These are phyloP conservation scores for Primulina huaijiensis DNA, from an alignment of 257 asterid species.

Conservation along the genomic window DNA sequence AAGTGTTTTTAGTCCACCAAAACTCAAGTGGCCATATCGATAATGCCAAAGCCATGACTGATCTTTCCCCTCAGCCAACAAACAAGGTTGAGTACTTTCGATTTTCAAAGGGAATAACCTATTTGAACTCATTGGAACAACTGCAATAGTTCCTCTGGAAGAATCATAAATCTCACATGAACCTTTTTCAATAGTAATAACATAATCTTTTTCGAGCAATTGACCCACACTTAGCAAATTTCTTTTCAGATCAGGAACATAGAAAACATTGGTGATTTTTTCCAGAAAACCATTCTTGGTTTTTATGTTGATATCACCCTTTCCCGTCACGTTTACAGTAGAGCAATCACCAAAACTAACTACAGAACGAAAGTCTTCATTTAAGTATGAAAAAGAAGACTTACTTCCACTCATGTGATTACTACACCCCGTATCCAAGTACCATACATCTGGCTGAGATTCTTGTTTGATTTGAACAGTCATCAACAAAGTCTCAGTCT, in stretches of 20 bases:
- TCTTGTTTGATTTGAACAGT: not conserved
- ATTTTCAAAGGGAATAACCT: too few species aligned
- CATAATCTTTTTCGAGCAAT: too few species aligned
- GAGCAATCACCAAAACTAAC: conserved; percentile 21
- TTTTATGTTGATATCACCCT: too few species aligned
- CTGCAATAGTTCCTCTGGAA: too few species aligned
- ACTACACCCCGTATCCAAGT: conserved; percentile 19
- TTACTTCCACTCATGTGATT: conserved; percentile 20
- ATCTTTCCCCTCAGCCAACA: not conserved
- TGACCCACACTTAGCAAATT: too few species aligned
- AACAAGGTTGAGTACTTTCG: too few species aligned
- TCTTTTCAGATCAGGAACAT: too few species aligned
- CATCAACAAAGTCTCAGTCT: conserved; percentile 17
- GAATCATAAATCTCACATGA: too few species aligned
- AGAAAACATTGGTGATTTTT: too few species aligned
- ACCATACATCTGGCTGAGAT: not conserved
- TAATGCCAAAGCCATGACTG: not conserved
- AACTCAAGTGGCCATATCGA: not conserved
- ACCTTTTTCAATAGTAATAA: too few species aligned
- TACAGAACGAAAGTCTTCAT: not conserved
- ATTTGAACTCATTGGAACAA: too few species aligned
- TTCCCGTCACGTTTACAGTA: not conserved
- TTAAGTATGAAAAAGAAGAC: not conserved
- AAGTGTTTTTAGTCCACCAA: not conserved
- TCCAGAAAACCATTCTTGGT: too few species aligned